Conservation (phyloP, 495 filamentous ascomycete genomes). For the Hypoxylon perforatum region DNA sequence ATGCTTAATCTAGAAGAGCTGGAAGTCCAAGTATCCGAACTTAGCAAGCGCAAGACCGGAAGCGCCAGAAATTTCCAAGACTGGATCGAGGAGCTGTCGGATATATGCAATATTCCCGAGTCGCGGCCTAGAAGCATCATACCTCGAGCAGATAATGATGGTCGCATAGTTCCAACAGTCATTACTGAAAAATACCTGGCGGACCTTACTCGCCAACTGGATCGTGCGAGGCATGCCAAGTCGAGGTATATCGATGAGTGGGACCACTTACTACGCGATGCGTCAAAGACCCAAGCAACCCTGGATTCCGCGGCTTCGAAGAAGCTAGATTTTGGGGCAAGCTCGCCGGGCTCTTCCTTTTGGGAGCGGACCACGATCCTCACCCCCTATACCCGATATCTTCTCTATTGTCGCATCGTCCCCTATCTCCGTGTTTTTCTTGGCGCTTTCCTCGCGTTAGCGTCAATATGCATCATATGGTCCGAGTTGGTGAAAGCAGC, state of each 20-base stretch:
- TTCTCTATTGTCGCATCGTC: slow-evolving; percentile 75
- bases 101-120: slow-evolving; percentile 75
- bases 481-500: slow-evolving; percentile 86
- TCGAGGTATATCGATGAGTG: slow-evolving; percentile 86
- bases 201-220: slow-evolving; percentile 82
- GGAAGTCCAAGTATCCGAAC: slow-evolving; percentile 79
- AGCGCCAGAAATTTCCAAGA: slow-evolving; percentile 85
- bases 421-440: slow-evolving; percentile 71
- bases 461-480: slow-evolving; percentile 87
- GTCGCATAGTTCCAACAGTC: slow-evolving; percentile 72
- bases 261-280: slow-evolving; percentile 79
- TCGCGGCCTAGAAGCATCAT: slow-evolving; percentile 62
- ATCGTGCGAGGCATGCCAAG: slow-evolving; percentile 83
- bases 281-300: slow-evolving; percentile 79
- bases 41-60: slow-evolving; percentile 83
- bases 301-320: slow-evolving; percentile 85
- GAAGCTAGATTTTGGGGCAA: slow-evolving; percentile 76
- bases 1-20: slow-evolving; percentile 82
- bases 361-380: slow-evolving; percentile 68
- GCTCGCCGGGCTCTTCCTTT: slow-evolving; percentile 64
- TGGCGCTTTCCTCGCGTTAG: slow-evolving; percentile 72
- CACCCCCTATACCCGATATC: slow-evolving; percentile 87
- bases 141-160: slow-evolving; percentile 49
- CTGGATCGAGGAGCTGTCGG: slow-evolving; percentile 92
- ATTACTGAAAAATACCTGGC: slow-evolving; percentile 95